Evolutionary conservation across 2,329 filamentous ascomycete genomes (phyloP), one percentile per base, ranked within the genome.

Genomic region (Verticillium isaacii): DNA sequence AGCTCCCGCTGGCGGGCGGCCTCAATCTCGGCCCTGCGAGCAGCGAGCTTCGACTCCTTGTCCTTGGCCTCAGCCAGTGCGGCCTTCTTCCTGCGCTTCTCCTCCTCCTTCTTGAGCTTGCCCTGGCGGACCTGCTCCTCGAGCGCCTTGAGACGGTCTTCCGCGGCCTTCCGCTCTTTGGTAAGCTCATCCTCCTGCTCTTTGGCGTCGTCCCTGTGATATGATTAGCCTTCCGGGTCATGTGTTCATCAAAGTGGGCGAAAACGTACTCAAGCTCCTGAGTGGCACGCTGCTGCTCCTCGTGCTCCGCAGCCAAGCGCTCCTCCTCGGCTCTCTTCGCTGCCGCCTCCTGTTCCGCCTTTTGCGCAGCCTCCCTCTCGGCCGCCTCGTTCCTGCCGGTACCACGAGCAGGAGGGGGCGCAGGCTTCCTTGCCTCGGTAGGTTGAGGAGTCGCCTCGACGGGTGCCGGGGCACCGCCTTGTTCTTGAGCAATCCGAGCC

Each of bases 31-130:
- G 92, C 93, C 68, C 92, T 88, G 69, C 95, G 91, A 39, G 91
- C 89, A 29, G 91, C 91, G 66, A 97, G 81, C 73, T 90, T 89
- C 60, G 88, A 82, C 74, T 98, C 94, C 73, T 96, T 93, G 69
- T 97, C 92, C 75, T 92, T 94, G 8, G 93, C 87, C 68, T 95
- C 92, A 58, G 90, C 90, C 70, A 91, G 82, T 11, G 93, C 93
- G 25, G 92, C 94, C 78, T 97, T 93, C 80, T 93, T 95, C 69
- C 86, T 89, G 65, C 89, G 91, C 81, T 96, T 97, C 78, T 97
- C 95, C 74, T 99, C 95, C 68, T 96, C 91, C 77, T 97, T 98
- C 82, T 92, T 94, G 59, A 98, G 79, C 79, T 98, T 99, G 70
- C 93, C 92, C 72, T 93, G 91, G 65, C 89, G 89, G 59, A 98